phyloP scores from a whole-genome alignment of 2,329 filamentous ascomycete genomes.

The Apiospora malaysiana region DNA sequence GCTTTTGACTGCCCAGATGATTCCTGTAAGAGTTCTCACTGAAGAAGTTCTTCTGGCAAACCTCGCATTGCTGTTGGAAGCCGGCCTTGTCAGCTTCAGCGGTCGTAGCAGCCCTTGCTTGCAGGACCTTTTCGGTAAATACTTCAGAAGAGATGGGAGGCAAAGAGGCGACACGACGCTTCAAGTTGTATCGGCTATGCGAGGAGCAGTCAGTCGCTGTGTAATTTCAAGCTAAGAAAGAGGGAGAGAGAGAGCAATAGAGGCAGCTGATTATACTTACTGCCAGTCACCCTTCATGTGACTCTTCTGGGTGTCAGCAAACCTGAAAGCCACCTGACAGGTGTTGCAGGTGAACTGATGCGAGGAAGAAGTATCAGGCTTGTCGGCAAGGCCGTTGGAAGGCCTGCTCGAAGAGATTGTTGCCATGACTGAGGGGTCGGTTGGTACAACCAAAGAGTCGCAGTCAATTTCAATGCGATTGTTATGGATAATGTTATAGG shows the following conservation, averaged over 20 bases:
- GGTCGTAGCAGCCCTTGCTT: constrained; percentile 82
- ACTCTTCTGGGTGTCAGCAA: constrained; percentile 87
- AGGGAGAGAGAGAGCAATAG: constrained; percentile 4
- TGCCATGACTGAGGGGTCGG: constrained; percentile 45
- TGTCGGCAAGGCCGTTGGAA: constrained; percentile 33
- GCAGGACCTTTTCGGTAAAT: constrained; percentile 94
- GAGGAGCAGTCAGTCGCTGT: constrained; percentile 27
- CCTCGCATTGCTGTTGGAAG: constrained; percentile 82
- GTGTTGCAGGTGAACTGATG: constrained; percentile 99
- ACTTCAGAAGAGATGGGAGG: constrained; percentile 90
- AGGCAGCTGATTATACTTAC: constrained; percentile 60
- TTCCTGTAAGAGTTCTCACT: constrained; percentile 97
- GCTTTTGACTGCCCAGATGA: constrained; percentile 89
- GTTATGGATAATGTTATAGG: neutral
- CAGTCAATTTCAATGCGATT: neutral
- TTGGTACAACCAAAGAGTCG: neutral
- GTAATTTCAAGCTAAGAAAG: constrained; percentile 19
- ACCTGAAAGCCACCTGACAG: constrained; percentile 95
- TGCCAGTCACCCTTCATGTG: constrained; percentile 99
- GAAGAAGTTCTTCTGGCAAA: constrained; percentile 91
- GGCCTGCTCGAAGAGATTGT: constrained; percentile 49
- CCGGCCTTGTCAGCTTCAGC: constrained; percentile 87
- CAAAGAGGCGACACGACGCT: constrained; percentile 87
- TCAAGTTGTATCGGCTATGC: constrained; percentile 87
- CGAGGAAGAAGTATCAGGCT: constrained; percentile 49